Conservation (phyloP, 352 stramenopile species). For the Globisporangium lucens region DNA sequence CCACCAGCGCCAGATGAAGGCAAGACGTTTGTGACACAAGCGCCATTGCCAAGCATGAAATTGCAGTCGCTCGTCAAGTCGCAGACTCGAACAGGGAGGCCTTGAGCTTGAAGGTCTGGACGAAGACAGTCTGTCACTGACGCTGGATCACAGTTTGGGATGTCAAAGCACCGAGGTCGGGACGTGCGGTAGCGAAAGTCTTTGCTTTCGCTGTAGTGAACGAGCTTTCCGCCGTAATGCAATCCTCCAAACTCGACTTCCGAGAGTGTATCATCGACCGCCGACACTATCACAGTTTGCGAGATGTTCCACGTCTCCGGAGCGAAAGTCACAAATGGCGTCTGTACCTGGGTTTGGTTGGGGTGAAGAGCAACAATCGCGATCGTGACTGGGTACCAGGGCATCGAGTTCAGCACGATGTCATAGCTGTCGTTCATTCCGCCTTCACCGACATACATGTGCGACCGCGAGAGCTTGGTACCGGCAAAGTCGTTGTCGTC, state of each 20-base stretch:
- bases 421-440: slow-evolving; percentile 52
- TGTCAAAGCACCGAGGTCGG: slow-evolving; percentile 56
- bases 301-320: slow-evolving; percentile 46
- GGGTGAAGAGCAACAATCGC: slow-evolving; percentile 38
- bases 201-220: slow-evolving; percentile 54
- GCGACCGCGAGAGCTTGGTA: slow-evolving; percentile 45
- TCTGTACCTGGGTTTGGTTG: slow-evolving; percentile 36
- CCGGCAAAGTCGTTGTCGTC: slow-evolving; percentile 63
- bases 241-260: slow-evolving; percentile 64
- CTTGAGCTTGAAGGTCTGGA: slow-evolving; percentile 5
- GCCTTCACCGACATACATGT: slow-evolving; percentile 62
- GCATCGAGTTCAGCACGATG: slow-evolving; percentile 48
- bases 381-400: slow-evolving; percentile 57
- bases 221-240: slow-evolving; percentile 45
- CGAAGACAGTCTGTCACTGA: slow-evolving; percentile 29
- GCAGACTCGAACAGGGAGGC: slow-evolving; percentile 39
- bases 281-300: slow-evolving; percentile 39
- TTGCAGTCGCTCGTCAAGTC: slow-evolving; percentile 41
- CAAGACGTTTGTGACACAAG: slow-evolving; percentile 32
- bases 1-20: not conserved
- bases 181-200: slow-evolving; percentile 66
- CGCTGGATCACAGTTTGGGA: slow-evolving; percentile 44
- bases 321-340: slow-evolving; percentile 34
- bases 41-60: slow-evolving; percentile 47
- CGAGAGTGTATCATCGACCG: slow-evolving; percentile 53